Evolutionary conservation across 2,329 filamentous ascomycete genomes (phyloP), one percentile per base, ranked within the genome.

Genomic region (Botryotinia calthae): DNA sequence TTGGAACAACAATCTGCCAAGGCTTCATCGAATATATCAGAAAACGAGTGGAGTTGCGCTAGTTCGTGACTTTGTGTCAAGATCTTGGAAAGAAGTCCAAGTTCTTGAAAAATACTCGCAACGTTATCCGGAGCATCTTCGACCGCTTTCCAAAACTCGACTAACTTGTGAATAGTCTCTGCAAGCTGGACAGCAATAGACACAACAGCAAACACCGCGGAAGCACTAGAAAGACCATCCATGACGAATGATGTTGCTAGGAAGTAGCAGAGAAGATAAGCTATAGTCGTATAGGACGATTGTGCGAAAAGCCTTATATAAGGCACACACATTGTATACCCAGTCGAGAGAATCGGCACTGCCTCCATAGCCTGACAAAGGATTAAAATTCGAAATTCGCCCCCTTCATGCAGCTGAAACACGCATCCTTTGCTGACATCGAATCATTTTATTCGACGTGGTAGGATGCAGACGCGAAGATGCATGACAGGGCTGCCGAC

Each of bases 91-190:
- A 71, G 56, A 37, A 71, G 58, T 20, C 4, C 42, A 34, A 71
- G n/a, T 44, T 64, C 68, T 71, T 10, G 28, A 40, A 63, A 62
- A 7, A 63, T 31, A 28, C 28, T 59, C n/a, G 40, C 18, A 51
- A 71, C 16, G 25, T 63, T 44, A 37, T 70, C 37, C 6, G 56
- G 58, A 31, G 56, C 68, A 71, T 71, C 40, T 54, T 71, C 44
- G 31, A 71, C 68, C 10, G 68, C 58, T 48, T 37, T 63, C 68
- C 56, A 71, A 63, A 71, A 71, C 2, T 48, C 68, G 31, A 62
- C 40, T 71, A 64, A 40, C 20, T 46, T 63, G 1, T 46, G 59
- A 46, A 71, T 25, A n/a, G 51, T 59, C 16, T 63, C 68, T 46
- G 40, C 56, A 25, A 70, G 68, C 31, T 70, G 68, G 25, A 63